Conservation (phyloP, 192 early-diverging fungal species). For the Entomortierella lignicola region DNA sequence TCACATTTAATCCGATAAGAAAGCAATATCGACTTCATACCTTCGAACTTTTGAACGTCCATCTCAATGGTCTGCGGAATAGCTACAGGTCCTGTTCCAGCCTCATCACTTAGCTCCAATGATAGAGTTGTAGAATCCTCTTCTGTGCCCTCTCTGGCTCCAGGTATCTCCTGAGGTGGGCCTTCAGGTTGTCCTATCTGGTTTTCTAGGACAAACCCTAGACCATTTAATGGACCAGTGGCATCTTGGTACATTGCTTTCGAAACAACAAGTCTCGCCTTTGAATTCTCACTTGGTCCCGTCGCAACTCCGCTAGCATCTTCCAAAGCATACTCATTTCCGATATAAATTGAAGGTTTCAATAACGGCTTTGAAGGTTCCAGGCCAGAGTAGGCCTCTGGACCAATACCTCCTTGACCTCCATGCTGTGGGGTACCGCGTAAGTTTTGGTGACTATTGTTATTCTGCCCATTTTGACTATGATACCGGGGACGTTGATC, state of each 20-base stretch:
- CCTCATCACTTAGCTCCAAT: neutral
- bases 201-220: neutral
- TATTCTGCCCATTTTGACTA: neutral
- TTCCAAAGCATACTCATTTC: no score
- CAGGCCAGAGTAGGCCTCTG: no score
- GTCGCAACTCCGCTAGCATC: no score
- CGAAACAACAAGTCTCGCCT: no score
- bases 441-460: neutral
- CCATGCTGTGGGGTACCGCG: no score
- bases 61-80: conserved; percentile 38
- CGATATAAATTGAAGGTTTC: no score
- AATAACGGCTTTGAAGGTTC: no score
- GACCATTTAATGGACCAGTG: no score
- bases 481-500: conserved; percentile 3
- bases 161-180: conserved; percentile 7
- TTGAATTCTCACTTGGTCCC: no score
- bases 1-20: neutral
- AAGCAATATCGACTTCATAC: conserved; percentile 2
- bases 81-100: conserved; percentile 16
- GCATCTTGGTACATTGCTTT: neutral
- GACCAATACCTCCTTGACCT: no score
- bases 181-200: conserved; percentile 20
- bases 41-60: conserved; percentile 52
- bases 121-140: neutral
- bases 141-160: neutral